A percentile compares a stretch with the other conserved stretches of the same genome.
Evolutionary conservation across 768 basidiomycete species (phyloP).

Genomic region (Suillus subluteus): DNA sequence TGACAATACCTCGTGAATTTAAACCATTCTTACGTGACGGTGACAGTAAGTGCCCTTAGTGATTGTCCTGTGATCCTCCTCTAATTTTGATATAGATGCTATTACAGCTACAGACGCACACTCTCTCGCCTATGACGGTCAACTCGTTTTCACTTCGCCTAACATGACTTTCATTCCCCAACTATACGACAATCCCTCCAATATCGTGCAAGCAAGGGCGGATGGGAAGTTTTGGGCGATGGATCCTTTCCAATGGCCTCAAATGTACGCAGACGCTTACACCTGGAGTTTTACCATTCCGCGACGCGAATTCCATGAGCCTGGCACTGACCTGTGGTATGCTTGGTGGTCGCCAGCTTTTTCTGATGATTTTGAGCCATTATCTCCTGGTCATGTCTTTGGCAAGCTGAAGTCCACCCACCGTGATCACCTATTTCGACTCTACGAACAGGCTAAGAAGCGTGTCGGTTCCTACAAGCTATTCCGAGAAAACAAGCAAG

Average conservation of each 20-base stretch:
- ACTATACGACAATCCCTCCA: background rate
- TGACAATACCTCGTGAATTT: too few species aligned
- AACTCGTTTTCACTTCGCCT: background rate
- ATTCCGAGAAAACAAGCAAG: background rate
- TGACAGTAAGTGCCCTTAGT: background rate
- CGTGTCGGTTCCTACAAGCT: background rate
- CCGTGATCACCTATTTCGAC: background rate
- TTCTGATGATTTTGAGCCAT: background rate
- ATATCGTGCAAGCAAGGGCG: background rate
- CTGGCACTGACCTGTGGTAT: background rate
- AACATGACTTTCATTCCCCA: background rate
- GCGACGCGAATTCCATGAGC: background rate
- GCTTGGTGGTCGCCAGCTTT: background rate
- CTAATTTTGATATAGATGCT: conserved; percentile 1
- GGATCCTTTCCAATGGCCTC: conserved; percentile 1
- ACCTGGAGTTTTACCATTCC: conserved; percentile 1
- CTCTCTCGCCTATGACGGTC: background rate
- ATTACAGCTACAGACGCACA: background rate
- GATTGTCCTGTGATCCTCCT: background rate
- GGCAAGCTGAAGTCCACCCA: conserved; percentile 1
- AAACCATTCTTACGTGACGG: background rate
- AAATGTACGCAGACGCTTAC: background rate
- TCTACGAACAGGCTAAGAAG: background rate
- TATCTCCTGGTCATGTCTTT: conserved; percentile 2
- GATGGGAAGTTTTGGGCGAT: conserved; percentile 1